Evolutionary conservation across 2,329 filamentous ascomycete genomes (phyloP).

Genomic region (Fusarium cicatricum): DNA sequence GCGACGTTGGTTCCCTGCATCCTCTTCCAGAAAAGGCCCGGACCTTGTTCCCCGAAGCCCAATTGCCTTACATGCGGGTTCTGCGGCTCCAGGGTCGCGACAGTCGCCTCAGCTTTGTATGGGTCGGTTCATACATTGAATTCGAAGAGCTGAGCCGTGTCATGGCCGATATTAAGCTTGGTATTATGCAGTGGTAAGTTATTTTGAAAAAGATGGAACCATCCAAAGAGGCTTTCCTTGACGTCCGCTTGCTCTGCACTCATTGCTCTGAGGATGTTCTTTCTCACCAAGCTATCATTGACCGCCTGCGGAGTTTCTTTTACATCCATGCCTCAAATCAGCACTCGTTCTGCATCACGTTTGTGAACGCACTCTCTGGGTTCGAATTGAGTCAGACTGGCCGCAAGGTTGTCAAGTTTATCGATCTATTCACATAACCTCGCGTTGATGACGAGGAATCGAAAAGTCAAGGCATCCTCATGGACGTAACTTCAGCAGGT

Average conservation of each 20-base stretch:
- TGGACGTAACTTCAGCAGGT: too few species aligned
- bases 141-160: slow-evolving; percentile 43
- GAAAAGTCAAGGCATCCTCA: too few species aligned
- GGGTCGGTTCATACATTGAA: slow-evolving; percentile 50
- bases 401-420: slow-evolving; percentile 41
- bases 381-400: slow-evolving; percentile 41
- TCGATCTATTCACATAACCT: slow-evolving; percentile 31
- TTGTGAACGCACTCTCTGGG: slow-evolving; percentile 46
- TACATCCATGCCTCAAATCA: slow-evolving; percentile 42
- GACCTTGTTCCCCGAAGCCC: slow-evolving; percentile 24
- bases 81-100: slow-evolving; percentile 53
- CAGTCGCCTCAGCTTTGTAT: slow-evolving; percentile 53
- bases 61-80: slow-evolving; percentile 43
- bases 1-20: slow-evolving; percentile 53
- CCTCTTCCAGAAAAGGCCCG: slow-evolving; percentile 37
- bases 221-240: slow-evolving; percentile 33
- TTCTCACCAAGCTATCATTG: slow-evolving; percentile 25
- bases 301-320: slow-evolving; percentile 36
- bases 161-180: slow-evolving; percentile 36
- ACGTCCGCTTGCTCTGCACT: slow-evolving; percentile 43
- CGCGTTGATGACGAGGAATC: too few species aligned
- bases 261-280: background rate
- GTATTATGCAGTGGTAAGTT: slow-evolving; percentile 54
- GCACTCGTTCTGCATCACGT: slow-evolving; percentile 44
- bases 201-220: slow-evolving; percentile 45